Base-by-base conservation (phyloP, 2,329 filamentous ascomycete species). In the Colletotrichum liaoningense region DNA sequence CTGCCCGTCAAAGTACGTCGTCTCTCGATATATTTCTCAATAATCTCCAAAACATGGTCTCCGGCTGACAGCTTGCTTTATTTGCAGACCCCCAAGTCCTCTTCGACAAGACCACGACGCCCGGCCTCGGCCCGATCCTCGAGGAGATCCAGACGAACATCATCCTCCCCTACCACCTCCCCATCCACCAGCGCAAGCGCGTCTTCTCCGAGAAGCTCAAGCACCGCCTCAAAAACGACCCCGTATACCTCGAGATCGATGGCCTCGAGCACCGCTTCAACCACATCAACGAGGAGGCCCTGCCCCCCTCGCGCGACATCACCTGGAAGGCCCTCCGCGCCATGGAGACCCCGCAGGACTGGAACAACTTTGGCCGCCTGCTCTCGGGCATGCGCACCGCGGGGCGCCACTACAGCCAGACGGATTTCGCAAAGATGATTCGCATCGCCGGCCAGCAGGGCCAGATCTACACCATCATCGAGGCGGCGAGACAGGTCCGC, bases 111-210 rank as follows among this genome's bases (percentile, higher is more conserved):
- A 87, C 89, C 5, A 88, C 88, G 16, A 87, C 88, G 56, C 75
- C 84, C 26, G 83, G 89, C 68, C 86, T 93, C 73, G 87, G 92
- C 79, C 71, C 80, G 14, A 78, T 87, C 38, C 87, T 93, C 74
- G 79, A 81, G 54, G 81, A 78, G 26, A 86, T 93, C 78, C 89
- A 91, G 75, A 82, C 86, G 58, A 88, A 88, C 76, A 86, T 92
- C 80, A 88, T 93, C 79, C 82, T 93, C 55, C 91, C 91, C n/a
- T 82, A 86, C 38, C 88, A 91, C 79, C 88, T 94, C 33, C 84
- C 87, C 26, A 70, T 79, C 33, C 81, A 83, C 63, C 88, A 93
- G 81, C 87, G 85, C 77, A 84, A 87, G 76, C 84, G 88, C 72
- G 81, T 93, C 76, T 88, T 86, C 82, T 82, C 84, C 72, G 75